A percentile compares a stretch with the other conserved stretches of the same genome.
Conservation (phyloP, 73 alveolate species). For the Tetrahymena malaccensis region DNA sequence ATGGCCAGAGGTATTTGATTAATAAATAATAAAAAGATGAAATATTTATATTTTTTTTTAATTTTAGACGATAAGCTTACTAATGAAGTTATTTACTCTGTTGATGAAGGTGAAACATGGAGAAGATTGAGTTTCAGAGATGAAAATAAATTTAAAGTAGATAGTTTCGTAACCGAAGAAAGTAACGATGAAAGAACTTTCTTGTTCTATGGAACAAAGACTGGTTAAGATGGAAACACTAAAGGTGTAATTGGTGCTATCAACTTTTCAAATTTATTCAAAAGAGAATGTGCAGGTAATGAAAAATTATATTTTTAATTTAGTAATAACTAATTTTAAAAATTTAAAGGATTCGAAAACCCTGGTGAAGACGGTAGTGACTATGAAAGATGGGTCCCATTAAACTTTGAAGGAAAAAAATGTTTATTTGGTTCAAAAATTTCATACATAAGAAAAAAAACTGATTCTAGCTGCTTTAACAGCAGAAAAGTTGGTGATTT, state of each 20-base stretch:
- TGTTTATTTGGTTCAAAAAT: constrained; percentile 72
- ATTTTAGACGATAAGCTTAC: constrained; percentile 33
- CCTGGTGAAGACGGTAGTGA: constrained; percentile 49
- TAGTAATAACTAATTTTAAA: no score
- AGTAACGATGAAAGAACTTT: constrained; percentile 49
- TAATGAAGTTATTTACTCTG: constrained; percentile 47
- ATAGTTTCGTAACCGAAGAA: constrained; percentile 68
- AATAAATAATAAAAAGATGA: no score
- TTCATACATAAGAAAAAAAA: constrained; percentile 70
- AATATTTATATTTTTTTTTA: no score
- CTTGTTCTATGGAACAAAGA: constrained; percentile 53
- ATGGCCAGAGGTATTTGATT: constrained; percentile 39
- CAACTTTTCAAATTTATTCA: constrained; percentile 57
- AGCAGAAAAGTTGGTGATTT: constrained; percentile 39
- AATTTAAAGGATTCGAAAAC: constrained; percentile 43
- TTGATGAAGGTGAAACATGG: constrained; percentile 68
- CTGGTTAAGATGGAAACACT: background rate
- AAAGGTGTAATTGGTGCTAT: constrained; percentile 55
- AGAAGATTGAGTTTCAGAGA: constrained; percentile 18
- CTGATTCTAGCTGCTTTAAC: constrained; percentile 64
- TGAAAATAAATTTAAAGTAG: constrained; percentile 32
- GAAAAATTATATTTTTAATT: background rate
- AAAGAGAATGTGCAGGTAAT: constrained; percentile 53
- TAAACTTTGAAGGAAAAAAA: constrained; percentile 51
- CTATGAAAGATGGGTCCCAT: constrained; percentile 84